A percentile compares a stretch with the other conserved stretches of the same genome.
Evolutionary conservation across 257 asterid genomes (phyloP).

Genomic region (Lycium ferocissimum): DNA sequence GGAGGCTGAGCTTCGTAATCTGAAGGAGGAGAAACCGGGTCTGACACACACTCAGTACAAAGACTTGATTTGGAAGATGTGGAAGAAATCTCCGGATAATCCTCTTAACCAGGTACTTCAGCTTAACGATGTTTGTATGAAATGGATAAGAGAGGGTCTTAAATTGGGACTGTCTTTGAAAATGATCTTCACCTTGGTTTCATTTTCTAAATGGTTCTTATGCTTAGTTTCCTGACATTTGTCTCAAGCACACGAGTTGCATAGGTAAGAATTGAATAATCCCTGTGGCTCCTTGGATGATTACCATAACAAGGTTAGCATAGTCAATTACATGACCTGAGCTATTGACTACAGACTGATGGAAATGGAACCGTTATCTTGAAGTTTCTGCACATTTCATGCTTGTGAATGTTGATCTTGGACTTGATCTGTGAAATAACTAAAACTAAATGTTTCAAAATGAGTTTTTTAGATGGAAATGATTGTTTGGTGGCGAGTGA

Average conservation of each 20-base stretch:
- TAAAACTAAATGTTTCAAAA: background rate
- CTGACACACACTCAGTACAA: slow-evolving; percentile 55
- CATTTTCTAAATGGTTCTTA: background rate
- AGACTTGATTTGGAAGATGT: slow-evolving; percentile 95
- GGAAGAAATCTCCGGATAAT: slow-evolving; percentile 96
- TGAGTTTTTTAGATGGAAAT: background rate
- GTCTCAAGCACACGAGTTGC: background rate
- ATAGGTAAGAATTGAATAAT: slow-evolving; percentile 16
- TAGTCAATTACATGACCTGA: background rate
- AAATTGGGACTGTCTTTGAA: background rate
- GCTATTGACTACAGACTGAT: background rate
- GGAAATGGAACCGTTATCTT: background rate
- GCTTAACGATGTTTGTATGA: background rate
- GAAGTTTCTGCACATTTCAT: background rate
- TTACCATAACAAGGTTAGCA: slow-evolving; percentile 23
- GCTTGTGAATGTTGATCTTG: background rate
- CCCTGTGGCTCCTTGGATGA: background rate
- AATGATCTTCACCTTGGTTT: background rate
- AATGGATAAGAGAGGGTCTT: background rate
- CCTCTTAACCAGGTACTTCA: slow-evolving; percentile 80
- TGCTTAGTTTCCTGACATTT: background rate
- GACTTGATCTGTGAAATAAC: background rate
- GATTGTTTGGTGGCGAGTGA: background rate
- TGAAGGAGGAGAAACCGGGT: slow-evolving; percentile 59
- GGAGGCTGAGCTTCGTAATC: slow-evolving; percentile 42